These are phyloP conservation scores for Gracilaria caudata DNA, from an alignment of 23 red algal genomes.

Conservation along the genomic window DNA sequence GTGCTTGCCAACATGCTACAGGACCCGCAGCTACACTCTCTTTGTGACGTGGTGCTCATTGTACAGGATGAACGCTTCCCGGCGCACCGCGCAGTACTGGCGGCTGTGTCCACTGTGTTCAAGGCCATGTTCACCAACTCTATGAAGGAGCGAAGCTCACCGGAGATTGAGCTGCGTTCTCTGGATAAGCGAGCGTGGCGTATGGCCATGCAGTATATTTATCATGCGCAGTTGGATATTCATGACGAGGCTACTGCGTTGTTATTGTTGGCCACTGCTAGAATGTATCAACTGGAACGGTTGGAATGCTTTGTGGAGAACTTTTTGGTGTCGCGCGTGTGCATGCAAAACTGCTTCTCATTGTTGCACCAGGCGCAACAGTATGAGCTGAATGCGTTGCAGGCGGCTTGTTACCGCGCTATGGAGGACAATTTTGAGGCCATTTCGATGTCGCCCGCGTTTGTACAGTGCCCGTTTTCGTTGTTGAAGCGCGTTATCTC, in stretches of 20 bases:
- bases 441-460: conserved; percentile 40
- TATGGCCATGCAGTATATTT: conserved; percentile 75
- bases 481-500: conserved; percentile 20
- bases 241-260: conserved; percentile 40
- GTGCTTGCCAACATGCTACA: conserved; percentile 56
- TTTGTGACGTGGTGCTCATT: conserved; percentile 66
- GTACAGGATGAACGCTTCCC: conserved; percentile 53
- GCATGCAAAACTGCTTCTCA: conserved; percentile 16
- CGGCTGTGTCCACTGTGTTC: conserved; percentile 57
- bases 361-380: conserved; percentile 43
- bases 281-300: conserved; percentile 67
- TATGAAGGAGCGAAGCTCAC: conserved; percentile 38
- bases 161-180: conserved; percentile 28
- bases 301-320: conserved; percentile 64
- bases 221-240: conserved; percentile 48
- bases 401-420: conserved; percentile 15
- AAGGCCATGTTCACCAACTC: conserved; percentile 72
- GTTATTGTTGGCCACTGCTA: conserved; percentile 46
- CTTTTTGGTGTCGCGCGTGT: conserved; percentile 29
- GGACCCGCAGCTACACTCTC: conserved; percentile 45
- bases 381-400: conserved; percentile 54
- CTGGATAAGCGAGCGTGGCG: conserved; percentile 45
- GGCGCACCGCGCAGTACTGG: conserved; percentile 67
- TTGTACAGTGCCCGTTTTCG: conserved; percentile 13
- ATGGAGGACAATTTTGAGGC: conserved; percentile 64